Evolutionary conservation across 1,139 yeast species (phyloP).

Genomic region (Suhomyces terraborum): DNA sequence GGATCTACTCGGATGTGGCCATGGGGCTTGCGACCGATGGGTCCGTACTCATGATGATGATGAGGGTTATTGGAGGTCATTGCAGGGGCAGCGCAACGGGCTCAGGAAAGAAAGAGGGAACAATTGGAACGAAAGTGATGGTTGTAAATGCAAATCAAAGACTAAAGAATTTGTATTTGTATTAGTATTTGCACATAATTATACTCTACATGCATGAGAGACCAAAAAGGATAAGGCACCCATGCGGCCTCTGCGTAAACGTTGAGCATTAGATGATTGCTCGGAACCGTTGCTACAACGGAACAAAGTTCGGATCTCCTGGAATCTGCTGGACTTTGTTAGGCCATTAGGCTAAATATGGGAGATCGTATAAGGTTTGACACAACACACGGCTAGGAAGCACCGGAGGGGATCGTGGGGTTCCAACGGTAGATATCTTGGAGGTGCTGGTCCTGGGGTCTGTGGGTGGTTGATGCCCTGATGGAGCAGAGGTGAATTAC

Average conservation of each 20-base stretch:
- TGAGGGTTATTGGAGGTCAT: not conserved
- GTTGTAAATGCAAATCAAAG: not conserved
- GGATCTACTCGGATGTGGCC: conserved; percentile 1
- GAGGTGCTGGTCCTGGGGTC: no score
- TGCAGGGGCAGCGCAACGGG: no score
- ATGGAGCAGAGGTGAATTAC: no score
- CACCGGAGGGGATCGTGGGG: no score
- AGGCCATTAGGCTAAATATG: no score
- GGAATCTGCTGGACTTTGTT: no score
- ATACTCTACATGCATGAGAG: not conserved
- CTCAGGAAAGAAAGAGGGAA: not conserved
- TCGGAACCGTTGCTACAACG: conserved; percentile 10
- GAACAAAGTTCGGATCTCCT: not conserved
- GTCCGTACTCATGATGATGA: not conserved
- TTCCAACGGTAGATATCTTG: no score
- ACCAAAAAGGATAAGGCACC: conserved; percentile 1
- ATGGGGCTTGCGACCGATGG: not conserved
- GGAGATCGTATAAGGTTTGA: no score
- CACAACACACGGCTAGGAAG: no score
- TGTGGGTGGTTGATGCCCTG: no score
- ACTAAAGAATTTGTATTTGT: no score
- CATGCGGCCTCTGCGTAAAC: conserved; percentile 2
- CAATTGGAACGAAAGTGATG: no score
- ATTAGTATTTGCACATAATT: not conserved
- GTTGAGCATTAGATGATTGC: conserved; percentile 7